phyloP scores from a whole-genome alignment of 75 land plant genomes.

The Cupressus sempervirens region DNA sequence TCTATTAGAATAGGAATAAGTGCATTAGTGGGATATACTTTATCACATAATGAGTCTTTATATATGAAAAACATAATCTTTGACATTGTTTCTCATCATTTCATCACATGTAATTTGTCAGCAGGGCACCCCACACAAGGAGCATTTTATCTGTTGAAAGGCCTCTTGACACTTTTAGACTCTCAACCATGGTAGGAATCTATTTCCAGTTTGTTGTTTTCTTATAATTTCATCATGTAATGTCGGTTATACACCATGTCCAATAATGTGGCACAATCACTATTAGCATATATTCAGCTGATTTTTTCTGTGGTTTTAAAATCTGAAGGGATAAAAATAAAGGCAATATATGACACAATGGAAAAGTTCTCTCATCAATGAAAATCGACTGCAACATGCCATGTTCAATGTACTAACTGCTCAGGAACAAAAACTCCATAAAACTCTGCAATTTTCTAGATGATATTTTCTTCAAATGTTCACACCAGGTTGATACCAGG shows the following conservation, averaged over 20 bases:
- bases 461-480: background rate
- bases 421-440: background rate
- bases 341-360: background rate
- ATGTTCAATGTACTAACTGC: background rate
- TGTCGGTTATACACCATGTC: background rate
- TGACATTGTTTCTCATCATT: background rate
- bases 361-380: background rate
- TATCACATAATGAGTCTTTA: background rate
- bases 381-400: background rate
- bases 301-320: background rate
- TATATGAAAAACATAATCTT: background rate
- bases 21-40: background rate
- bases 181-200: conserved; percentile 21
- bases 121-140: conserved; percentile 31
- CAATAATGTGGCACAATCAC: background rate
- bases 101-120: background rate
- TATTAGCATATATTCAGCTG: background rate
- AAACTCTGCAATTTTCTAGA: background rate
- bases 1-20: background rate
- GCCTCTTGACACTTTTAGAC: conserved; percentile 20
- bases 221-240: background rate
- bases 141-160: conserved; percentile 24
- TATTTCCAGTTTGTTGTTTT: background rate
- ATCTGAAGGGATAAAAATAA: background rate
- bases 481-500: conserved; percentile 23